Evolutionary conservation across 2,329 filamentous ascomycete species (phyloP).

Genomic region (Pseudogymnoascus sp.): DNA sequence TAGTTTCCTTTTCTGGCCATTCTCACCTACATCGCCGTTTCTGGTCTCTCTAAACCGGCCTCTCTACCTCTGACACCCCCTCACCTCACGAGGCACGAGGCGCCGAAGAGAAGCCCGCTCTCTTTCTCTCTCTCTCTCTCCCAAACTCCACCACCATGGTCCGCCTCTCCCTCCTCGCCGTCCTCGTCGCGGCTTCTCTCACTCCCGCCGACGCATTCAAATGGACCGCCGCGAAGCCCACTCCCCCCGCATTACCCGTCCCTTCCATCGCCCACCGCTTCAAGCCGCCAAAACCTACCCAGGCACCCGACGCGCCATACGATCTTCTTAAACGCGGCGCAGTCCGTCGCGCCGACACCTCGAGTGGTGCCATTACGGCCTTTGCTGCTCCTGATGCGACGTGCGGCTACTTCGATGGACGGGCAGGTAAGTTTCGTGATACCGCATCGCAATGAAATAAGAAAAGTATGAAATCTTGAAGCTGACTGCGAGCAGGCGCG

Average conservation of each 20-base stretch:
- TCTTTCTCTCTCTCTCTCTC: background rate
- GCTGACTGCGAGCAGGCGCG: constrained; percentile 25
- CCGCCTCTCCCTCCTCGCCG: background rate
- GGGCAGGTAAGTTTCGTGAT: constrained; percentile 26
- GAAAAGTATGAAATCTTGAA: background rate
- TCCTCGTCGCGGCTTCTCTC: background rate
- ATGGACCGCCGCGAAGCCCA: background rate
- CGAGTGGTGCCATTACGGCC: constrained; percentile 24
- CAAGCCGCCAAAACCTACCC: constrained; percentile 26
- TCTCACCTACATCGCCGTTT: background rate
- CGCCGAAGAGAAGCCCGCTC: background rate
- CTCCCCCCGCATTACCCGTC: background rate
- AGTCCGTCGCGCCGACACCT: constrained; percentile 4
- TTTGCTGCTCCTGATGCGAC: constrained; percentile 44
- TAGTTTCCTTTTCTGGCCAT: background rate
- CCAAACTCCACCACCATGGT: background rate
- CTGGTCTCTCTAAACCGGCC: background rate
- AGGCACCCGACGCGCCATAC: constrained; percentile 19
- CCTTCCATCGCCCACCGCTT: background rate
- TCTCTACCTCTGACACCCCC: background rate
- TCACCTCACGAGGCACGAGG: background rate
- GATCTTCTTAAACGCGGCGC: constrained; percentile 27
- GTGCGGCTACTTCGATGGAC: constrained; percentile 42
- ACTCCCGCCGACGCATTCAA: background rate
- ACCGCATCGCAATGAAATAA: background rate